Evolutionary conservation across 176 grass and related monocot genomes (phyloP).

Genomic region (Poa pratensis): DNA sequence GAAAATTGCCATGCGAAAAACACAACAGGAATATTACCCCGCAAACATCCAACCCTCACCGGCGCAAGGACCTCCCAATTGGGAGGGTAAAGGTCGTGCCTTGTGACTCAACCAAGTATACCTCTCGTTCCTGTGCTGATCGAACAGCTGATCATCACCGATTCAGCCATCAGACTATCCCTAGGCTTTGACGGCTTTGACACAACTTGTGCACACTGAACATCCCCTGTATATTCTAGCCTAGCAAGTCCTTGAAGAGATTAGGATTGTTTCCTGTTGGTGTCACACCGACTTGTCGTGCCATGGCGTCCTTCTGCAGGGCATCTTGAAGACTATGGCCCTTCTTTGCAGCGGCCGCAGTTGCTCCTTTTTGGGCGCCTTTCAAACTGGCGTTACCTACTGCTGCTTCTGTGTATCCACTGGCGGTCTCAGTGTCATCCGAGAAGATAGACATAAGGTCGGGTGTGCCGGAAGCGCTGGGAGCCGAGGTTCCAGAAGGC

Average conservation of each 20-base stretch:
- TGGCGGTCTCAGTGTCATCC: conserved; percentile 39
- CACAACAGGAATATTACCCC: conserved; percentile 40
- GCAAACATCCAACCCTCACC: conserved; percentile 32
- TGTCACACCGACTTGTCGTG: conserved; percentile 87
- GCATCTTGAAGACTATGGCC: conserved; percentile 76
- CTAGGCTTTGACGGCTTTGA: neutral
- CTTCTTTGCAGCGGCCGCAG: conserved; percentile 54
- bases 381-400: neutral
- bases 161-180: conserved; percentile 7
- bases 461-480: conserved; percentile 51
- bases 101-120: conserved; percentile 48
- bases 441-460: conserved; percentile 80
- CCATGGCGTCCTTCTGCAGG: conserved; percentile 80
- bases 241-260: conserved; percentile 90
- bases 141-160: conserved; percentile 28
- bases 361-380: conserved; percentile 35
- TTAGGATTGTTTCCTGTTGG: conserved; percentile 90
- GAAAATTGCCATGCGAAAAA: conserved; percentile 40
- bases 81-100: conserved; percentile 25
- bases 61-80: conserved; percentile 1
- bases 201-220: conserved; percentile 23
- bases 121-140: conserved; percentile 30
- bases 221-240: conserved; percentile 42
- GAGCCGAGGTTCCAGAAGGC: conserved; percentile 35
- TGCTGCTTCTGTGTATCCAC: conserved; percentile 44